Conservation (phyloP, 139 green algal genomes). For the Spirogloea muscicola region DNA sequence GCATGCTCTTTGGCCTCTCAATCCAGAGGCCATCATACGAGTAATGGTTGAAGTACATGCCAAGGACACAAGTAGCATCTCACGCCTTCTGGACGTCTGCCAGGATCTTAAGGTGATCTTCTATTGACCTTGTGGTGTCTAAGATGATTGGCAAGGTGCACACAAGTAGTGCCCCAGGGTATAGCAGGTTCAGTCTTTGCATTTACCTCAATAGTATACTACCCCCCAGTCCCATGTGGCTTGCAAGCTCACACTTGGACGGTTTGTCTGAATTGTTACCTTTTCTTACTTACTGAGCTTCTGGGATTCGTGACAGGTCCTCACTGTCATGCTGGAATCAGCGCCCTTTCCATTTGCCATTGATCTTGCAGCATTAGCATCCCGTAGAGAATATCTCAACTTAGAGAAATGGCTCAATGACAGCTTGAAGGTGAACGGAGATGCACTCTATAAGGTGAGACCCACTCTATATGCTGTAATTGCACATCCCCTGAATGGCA, state of each 20-base stretch:
- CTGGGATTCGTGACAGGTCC: conserved; percentile 23
- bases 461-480: too few species aligned
- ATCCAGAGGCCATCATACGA: conserved; percentile 63
- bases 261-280: too few species aligned
- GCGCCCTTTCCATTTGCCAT: conserved; percentile 68
- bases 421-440: conserved; percentile 49
- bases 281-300: conserved; percentile 12
- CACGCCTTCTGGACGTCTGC: conserved; percentile 74
- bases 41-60: conserved; percentile 70
- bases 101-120: conserved; percentile 65
- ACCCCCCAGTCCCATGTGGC: too few species aligned
- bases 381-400: conserved; percentile 72
- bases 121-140: too few species aligned
- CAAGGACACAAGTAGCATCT: conserved; percentile 64
- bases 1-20: conserved; percentile 68
- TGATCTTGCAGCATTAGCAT: conserved; percentile 76
- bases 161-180: too few species aligned
- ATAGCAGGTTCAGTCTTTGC: too few species aligned
- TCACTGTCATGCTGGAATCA: conserved; percentile 69
- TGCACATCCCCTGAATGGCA: too few species aligned
- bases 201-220: too few species aligned
- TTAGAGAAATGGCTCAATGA: conserved; percentile 85
- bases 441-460: conserved; percentile 59
- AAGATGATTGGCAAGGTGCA: too few species aligned
- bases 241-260: too few species aligned